These are phyloP conservation scores for Trichopus zeylanicus DNA, from an alignment of 116 monocot genomes.

Conservation along the genomic window DNA sequence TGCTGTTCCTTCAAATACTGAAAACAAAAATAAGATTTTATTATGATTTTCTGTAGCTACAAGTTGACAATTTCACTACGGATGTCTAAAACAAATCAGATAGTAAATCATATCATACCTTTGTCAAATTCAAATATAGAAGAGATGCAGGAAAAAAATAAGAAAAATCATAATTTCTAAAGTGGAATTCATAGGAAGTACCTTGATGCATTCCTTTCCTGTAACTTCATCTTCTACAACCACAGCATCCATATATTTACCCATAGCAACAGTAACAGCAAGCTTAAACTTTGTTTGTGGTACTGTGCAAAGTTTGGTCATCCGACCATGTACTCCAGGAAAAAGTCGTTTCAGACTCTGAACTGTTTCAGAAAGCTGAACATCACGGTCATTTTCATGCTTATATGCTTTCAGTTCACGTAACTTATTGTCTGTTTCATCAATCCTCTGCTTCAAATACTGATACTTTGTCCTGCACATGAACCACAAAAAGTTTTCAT, in stretches of 20 bases:
- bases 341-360: slow-evolving; percentile 87
- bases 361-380: slow-evolving; percentile 84
- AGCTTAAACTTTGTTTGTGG: slow-evolving; percentile 85
- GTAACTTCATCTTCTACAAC: slow-evolving; percentile 96
- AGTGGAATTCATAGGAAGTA: slow-evolving; percentile 7
- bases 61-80: not conserved
- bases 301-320: slow-evolving; percentile 93
- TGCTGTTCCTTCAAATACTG: slow-evolving; percentile 98
- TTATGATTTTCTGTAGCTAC: not conserved
- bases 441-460: slow-evolving; percentile 68
- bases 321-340: slow-evolving; percentile 90
- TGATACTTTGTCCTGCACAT: slow-evolving; percentile 59
- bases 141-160: not conserved
- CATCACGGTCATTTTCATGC: slow-evolving; percentile 96
- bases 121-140: not conserved
- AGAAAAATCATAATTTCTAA: not conserved
- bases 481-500: slow-evolving; percentile 9
- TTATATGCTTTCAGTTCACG: slow-evolving; percentile 96
- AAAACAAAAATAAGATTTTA: not conserved
- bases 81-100: not conserved
- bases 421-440: slow-evolving; percentile 64
- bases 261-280: slow-evolving; percentile 99
- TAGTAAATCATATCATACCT: not conserved
- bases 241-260: slow-evolving; percentile 99
- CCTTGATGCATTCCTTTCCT: slow-evolving; percentile 99